phyloP scores from a whole-genome alignment of 2,329 filamentous ascomycete genomes.

The Epichloe coenophiala region DNA sequence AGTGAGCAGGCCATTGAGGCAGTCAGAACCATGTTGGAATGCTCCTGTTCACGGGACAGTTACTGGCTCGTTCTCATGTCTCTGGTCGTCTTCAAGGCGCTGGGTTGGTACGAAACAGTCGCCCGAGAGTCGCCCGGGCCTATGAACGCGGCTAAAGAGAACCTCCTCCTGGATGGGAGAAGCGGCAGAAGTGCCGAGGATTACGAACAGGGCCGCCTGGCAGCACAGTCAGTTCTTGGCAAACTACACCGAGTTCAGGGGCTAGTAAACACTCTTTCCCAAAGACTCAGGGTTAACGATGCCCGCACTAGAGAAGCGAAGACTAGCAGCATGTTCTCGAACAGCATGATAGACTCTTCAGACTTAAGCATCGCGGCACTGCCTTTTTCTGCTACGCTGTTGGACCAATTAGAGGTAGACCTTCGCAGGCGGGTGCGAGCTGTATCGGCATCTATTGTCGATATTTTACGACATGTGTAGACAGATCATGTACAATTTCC shows the following conservation, averaged over 20 bases:
- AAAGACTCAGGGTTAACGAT: not conserved
- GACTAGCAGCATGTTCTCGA: no score
- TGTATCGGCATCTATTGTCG: no score
- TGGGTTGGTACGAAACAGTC: slow-evolving; percentile 15
- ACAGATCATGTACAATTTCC: no score
- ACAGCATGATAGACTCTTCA: no score
- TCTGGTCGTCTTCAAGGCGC: slow-evolving; percentile 19
- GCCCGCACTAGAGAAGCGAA: no score
- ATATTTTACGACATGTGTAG: no score
- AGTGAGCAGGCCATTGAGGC: slow-evolving; percentile 3
- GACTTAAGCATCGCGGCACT: no score
- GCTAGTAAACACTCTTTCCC: slow-evolving; percentile 15
- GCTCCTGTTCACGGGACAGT: slow-evolving; percentile 16
- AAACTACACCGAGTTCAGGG: slow-evolving; percentile 19
- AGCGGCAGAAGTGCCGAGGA: not conserved
- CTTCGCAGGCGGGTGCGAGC: no score
- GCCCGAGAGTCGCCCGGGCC: not conserved
- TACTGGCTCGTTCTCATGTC: slow-evolving; percentile 18
- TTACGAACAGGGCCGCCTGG: not conserved
- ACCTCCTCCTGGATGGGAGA: not conserved
- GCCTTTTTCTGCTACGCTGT: no score
- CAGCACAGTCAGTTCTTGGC: slow-evolving; percentile 17
- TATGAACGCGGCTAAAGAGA: no score
- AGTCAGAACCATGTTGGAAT: slow-evolving; percentile 14
- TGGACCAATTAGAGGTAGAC: no score